These are phyloP conservation scores for Penicillium concentricum DNA, from an alignment of 2,329 filamentous ascomycete species.

Conservation along the genomic window DNA sequence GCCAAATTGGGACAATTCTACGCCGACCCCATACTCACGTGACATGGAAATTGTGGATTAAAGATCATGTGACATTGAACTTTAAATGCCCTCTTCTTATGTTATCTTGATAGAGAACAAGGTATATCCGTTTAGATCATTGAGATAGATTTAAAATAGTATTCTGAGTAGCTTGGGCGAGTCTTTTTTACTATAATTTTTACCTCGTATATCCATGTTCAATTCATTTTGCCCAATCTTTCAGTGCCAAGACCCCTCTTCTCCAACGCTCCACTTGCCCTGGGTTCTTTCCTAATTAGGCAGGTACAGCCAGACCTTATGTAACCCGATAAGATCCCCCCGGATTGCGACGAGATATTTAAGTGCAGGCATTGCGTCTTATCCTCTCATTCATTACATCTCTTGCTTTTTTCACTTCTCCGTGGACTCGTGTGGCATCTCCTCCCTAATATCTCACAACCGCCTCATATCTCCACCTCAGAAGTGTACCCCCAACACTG, in stretches of 20 bases:
- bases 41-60: conserved; percentile 7
- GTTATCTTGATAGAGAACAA: no score
- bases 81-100: background rate
- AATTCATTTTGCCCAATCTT: background rate
- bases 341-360: conserved; percentile 3
- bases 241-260: background rate
- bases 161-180: no score
- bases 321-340: conserved; percentile 16
- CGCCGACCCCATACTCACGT: conserved; percentile 17
- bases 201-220: background rate
- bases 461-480: background rate
- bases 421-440: background rate
- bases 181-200: background rate
- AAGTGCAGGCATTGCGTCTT: conserved; percentile 5
- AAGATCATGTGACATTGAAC: background rate
- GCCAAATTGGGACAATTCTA: conserved; percentile 21
- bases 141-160: background rate
- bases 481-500: conserved; percentile 4
- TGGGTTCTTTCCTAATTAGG: conserved; percentile 23
- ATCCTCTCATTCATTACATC: conserved; percentile 1
- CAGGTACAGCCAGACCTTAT: conserved; percentile 28
- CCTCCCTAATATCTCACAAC: background rate
- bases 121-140: no score
- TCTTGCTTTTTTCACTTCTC: background rate
- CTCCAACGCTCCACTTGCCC: conserved; percentile 2